phyloP scores from a whole-genome alignment of 176 grass and related monocot genomes.

The Oryza australiensis region DNA sequence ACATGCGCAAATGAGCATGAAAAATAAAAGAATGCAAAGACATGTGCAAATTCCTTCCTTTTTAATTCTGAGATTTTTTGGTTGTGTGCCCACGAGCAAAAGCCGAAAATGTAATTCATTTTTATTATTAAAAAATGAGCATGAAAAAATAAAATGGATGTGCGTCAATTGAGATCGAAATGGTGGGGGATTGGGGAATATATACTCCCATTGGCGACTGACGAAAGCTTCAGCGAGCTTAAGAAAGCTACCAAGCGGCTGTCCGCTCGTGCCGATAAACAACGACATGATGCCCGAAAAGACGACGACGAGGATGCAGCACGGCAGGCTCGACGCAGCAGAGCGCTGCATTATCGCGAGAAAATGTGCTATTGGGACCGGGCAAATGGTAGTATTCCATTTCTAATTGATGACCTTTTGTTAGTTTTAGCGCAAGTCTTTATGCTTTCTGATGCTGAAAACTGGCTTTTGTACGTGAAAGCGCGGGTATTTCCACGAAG shows the following conservation, averaged over 20 bases:
- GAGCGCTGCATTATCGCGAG: not conserved
- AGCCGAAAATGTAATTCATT: too few relatives aligned
- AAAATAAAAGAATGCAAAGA: too few relatives aligned
- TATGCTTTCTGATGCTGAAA: not conserved
- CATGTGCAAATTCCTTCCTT: too few relatives aligned
- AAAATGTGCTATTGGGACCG: not conserved
- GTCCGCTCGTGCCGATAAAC: conserved; percentile 20
- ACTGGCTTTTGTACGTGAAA: conserved; percentile 21
- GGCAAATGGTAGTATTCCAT: not conserved
- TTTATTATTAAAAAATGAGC: too few relatives aligned
- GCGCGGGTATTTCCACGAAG: not conserved
- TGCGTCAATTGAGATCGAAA: not conserved
- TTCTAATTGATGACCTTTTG: not conserved
- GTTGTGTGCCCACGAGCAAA: too few relatives aligned
- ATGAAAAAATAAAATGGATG: conserved; percentile 36
- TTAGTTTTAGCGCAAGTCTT: not conserved
- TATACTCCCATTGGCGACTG: conserved; percentile 21
- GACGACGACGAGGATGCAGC: not conserved
- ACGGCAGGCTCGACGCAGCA: not conserved
- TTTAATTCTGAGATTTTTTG: too few relatives aligned
- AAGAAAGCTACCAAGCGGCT: conserved; percentile 2
- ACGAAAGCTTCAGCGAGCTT: not conserved
- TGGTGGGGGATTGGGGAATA: not conserved
- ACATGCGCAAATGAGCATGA: not conserved
- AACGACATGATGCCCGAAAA: not conserved